Base-by-base conservation (phyloP, 1,284 basidiomycete genomes). In the Apiotrichum mycotoxinovorans region DNA sequence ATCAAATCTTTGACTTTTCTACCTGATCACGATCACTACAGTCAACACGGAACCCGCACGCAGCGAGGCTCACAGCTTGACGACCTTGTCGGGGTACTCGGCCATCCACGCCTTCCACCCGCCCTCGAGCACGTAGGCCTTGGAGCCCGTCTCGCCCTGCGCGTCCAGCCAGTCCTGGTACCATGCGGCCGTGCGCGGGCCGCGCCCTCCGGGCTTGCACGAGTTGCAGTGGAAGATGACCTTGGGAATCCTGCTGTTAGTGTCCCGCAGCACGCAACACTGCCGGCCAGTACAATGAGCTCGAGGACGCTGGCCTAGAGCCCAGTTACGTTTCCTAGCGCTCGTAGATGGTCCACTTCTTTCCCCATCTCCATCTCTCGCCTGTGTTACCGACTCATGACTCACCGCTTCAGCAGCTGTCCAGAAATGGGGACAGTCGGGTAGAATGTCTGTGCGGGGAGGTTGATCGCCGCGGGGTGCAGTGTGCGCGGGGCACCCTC, bases 141-240 rank as follows among this genome's bases (percentile, higher is more conserved):
- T 58, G 20, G 59, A 61, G 20, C 12, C 38, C 14, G 46, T 55
- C 40, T 46, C 48, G 18, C 47, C 57, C 27, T 58, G n/a, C 11
- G 50, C 62, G 53, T 70, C 63, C 20, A 73, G 57, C 20, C 54
- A 60, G 57, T 72, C 72, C 53, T 73, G 73, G 52, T 70, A 71
- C 72, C 73, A 76, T 0, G 61, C 71, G 1, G 74, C 72, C 23
- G 65, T 64, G 33, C 70, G 66, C 3, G 67, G 71, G 0, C 73
- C 73, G 7, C 73, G 68, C 1, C 70, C 71, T 2, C 57, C 60
- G 9, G 65, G 64, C n/a, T 20, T 47, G 51, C 60, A 62, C 35
- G 63, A 66, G 35, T 67, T 65, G 58, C 73, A 75, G 63, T 75
- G 73, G 57, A 75, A 74, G 50, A 74, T 61, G 48, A 75, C 69